Evolutionary conservation across 352 stramenopile species (phyloP).

Genomic region (Aphanomyces astaci): DNA sequence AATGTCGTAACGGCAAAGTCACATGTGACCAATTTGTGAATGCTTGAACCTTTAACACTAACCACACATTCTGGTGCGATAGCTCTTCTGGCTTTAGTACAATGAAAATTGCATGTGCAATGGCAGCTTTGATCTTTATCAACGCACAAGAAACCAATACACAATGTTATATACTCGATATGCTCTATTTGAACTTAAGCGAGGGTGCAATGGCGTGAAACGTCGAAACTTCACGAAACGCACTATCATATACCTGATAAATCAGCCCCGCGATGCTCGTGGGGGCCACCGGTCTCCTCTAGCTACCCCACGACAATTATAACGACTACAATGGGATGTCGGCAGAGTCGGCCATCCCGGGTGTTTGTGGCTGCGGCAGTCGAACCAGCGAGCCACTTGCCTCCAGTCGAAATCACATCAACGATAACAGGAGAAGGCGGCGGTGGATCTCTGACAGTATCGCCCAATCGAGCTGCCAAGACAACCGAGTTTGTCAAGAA

Average conservation of each 20-base stretch:
- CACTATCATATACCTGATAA: not conserved
- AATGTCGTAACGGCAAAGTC: not conserved
- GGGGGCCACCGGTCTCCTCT: not conserved
- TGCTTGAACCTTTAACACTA: too few species aligned
- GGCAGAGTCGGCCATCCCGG: not conserved
- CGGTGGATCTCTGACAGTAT: not conserved
- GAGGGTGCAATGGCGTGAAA: not conserved
- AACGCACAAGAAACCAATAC: too few species aligned
- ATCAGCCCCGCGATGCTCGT: not conserved
- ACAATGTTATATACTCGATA: too few species aligned
- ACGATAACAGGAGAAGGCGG: not conserved
- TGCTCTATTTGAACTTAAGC: too few species aligned
- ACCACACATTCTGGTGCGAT: too few species aligned
- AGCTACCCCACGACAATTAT: not conserved
- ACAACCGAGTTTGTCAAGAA: constrained; percentile 11
- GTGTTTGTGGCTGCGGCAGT: too few species aligned
- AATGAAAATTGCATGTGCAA: too few species aligned
- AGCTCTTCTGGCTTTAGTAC: too few species aligned
- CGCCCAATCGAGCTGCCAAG: not conserved
- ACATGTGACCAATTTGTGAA: too few species aligned
- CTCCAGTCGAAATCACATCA: not conserved
- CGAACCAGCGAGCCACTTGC: too few species aligned
- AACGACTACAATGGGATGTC: not conserved
- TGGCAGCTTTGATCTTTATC: too few species aligned
- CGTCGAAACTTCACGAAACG: not conserved